Base-by-base conservation (phyloP, 2,329 filamentous ascomycete species). In the Ophiostoma himal-ulmi region DNA sequence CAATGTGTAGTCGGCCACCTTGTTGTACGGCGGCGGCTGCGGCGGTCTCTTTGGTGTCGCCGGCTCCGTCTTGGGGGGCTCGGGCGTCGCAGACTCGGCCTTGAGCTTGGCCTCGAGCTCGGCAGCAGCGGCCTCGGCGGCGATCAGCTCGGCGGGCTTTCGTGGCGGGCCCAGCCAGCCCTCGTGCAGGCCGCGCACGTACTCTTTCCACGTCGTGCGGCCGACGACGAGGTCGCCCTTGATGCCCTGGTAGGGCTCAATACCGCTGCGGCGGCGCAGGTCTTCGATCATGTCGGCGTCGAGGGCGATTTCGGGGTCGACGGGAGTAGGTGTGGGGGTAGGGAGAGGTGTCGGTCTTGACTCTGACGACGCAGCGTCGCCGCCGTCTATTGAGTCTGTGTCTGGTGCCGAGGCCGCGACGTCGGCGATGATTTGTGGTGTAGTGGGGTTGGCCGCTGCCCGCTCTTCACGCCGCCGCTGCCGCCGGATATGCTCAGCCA, bases 161-260 rank as follows among this genome's bases (percentile, higher is more conserved):
- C 71, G 76, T 62, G 96, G 82, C 8, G 95, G 93, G 0, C 95
- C 94, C 34, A 99, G 82, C 94, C 95, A 99, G 70, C 95, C 95
- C 80, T 99, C 95, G 78, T 99, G 95, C 74, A 98, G 78, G 65
- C 95, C 95, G 71, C 94, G 86, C 34, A 98, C 83, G 78, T 98
- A 99, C 80, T 99, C 95, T 81, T 97, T 99, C 95, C 95, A 99
- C 11, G 94, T 90, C 78, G 97, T 91, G 70, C 94, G 84, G 14
- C 95, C 95, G 75, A 99, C 88, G 22, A 98, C 88, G 68, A 99
- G 84, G 77, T 98, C 94, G 64, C 95, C 95, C 73, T 86, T 86
- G 30, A 90, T 83, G 11, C 92, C 94, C 4, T 89, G 83, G 76
- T 90, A 94, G 44, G 92, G 88, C 36, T 82, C 83, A 11, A 94